Conservation (phyloP, 2,329 filamentous ascomycete species). For the Mycosphaerelloides madeirae region DNA sequence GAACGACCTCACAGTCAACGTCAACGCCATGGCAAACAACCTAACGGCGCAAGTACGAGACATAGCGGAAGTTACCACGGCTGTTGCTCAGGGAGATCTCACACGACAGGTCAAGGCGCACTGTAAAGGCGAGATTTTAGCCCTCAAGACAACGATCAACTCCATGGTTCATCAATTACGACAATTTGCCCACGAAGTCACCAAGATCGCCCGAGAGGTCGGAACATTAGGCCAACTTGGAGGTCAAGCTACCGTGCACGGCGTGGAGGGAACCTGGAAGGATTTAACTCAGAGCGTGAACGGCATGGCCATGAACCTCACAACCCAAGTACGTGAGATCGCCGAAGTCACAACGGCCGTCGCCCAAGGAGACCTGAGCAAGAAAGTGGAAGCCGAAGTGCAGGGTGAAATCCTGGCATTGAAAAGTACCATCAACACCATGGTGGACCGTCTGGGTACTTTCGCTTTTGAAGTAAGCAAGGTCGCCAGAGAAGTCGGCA, state of each 20-base stretch:
- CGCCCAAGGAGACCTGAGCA: conserved; percentile 48
- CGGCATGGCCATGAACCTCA: conserved; percentile 50
- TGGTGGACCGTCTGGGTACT: conserved; percentile 61
- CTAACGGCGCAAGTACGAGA: conserved; percentile 51
- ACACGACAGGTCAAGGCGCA: conserved; percentile 50
- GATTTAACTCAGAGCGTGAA: conserved; percentile 53
- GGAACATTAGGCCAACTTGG: conserved; percentile 49
- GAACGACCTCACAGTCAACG: conserved; percentile 58
- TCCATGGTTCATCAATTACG: conserved; percentile 51
- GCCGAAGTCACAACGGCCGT: conserved; percentile 51
- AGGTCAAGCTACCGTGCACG: conserved; percentile 50
- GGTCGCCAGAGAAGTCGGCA: conserved; percentile 61
- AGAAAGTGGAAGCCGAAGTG: conserved; percentile 50
- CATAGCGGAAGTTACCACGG: conserved; percentile 50
- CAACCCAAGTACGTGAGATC: conserved; percentile 50
- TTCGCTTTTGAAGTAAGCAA: conserved; percentile 64
- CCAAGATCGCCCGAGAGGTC: conserved; percentile 50
- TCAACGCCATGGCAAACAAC: conserved; percentile 52
- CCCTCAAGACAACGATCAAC: conserved; percentile 51
- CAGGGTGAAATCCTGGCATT: conserved; percentile 53
- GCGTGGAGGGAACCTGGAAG: conserved; percentile 51
- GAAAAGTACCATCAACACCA: conserved; percentile 78
- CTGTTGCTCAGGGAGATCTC: conserved; percentile 49
- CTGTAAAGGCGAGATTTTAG: conserved; percentile 50
- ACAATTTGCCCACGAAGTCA: conserved; percentile 51